These are phyloP conservation scores for Naegleria lovaniensis DNA, from an alignment of 208 protist species.

Conservation along the genomic window DNA sequence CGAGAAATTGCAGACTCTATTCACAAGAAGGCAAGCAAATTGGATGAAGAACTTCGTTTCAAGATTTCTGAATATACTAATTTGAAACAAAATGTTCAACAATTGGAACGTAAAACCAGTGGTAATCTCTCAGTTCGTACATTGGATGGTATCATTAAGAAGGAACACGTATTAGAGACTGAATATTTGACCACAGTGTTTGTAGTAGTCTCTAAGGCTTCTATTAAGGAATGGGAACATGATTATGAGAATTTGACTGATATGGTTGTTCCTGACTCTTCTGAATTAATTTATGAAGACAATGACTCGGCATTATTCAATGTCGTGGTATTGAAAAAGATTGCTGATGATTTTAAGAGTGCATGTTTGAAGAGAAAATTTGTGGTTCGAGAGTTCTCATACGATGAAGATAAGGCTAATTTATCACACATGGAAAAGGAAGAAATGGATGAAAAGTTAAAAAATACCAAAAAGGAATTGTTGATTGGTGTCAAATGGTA, in stretches of 20 bases:
- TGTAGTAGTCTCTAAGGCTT: neutral
- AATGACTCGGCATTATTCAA: constrained; percentile 75
- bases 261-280: neutral
- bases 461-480: constrained; percentile 64
- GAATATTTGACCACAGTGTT: constrained; percentile 11
- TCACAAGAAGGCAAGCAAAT: neutral
- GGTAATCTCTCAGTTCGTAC: neutral
- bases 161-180: neutral
- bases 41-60: constrained; percentile 9
- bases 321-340: constrained; percentile 74
- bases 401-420: constrained; percentile 48
- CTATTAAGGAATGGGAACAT: neutral
- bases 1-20: neutral
- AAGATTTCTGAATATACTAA: neutral
- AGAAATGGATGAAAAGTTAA: constrained; percentile 63
- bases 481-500: constrained; percentile 66
- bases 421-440: constrained; percentile 54
- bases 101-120: neutral
- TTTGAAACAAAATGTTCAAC: neutral
- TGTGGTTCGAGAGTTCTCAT: constrained; percentile 65
- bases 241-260: neutral
- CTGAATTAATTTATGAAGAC: constrained; percentile 63
- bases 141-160: neutral
- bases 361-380: constrained; percentile 63
- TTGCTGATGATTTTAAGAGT: constrained; percentile 66